Conservation (phyloP, 192 early-diverging fungal genomes). For the Backusella tuberculispora region DNA sequence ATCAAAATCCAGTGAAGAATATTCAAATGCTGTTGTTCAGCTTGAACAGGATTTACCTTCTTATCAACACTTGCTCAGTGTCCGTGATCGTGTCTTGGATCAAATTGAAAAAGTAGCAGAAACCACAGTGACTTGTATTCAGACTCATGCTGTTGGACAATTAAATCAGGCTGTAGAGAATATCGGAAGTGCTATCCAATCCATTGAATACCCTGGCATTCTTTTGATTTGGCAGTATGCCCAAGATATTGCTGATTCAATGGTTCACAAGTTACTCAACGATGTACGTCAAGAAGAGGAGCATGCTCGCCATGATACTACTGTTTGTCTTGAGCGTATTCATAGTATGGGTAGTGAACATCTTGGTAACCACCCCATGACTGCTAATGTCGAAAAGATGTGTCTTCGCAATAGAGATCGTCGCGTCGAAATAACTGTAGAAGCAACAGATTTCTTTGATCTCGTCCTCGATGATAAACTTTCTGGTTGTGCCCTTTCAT, state of each 20-base stretch:
- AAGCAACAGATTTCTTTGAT: conserved; percentile 46
- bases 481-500: conserved; percentile 32
- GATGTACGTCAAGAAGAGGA: conserved; percentile 64
- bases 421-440: conserved; percentile 32
- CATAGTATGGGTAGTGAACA: conserved; percentile 44
- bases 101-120: conserved; percentile 65
- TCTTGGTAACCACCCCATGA: conserved; percentile 33
- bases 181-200: conserved; percentile 67
- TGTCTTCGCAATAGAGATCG: conserved; percentile 23
- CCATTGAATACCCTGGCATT: conserved; percentile 81
- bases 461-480: conserved; percentile 41
- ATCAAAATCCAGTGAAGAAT: conserved; percentile 57
- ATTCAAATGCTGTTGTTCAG: conserved; percentile 63
- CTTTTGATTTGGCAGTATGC: conserved; percentile 89
- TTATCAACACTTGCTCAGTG: conserved; percentile 75
- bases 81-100: conserved; percentile 71
- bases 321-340: conserved; percentile 47
- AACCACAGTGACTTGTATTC: conserved; percentile 59
- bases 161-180: conserved; percentile 62
- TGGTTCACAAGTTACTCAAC: conserved; percentile 65
- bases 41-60: conserved; percentile 70
- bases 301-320: conserved; percentile 52
- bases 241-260: conserved; percentile 70
- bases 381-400: conserved; percentile 36
- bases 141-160: conserved; percentile 44